phyloP scores from a whole-genome alignment of 495 filamentous ascomycete genomes.

The Ramalina intermedia region DNA sequence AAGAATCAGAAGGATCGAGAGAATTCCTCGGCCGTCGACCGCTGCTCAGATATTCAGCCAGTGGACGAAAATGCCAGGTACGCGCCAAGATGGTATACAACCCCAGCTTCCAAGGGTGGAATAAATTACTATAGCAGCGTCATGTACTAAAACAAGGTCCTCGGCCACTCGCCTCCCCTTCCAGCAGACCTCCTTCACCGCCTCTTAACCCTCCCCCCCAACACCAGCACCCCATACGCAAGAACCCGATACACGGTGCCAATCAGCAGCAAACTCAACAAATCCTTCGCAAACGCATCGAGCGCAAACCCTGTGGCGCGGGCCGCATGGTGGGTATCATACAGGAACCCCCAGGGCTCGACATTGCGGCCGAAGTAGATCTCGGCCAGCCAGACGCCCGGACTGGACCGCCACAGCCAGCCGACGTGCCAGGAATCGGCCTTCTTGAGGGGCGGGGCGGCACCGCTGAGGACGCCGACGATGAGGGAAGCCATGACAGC shows the following conservation, averaged over 20 bases:
- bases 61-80: too few species aligned
- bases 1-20: too few species aligned
- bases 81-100: too few species aligned
- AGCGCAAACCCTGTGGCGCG: conserved; percentile 25
- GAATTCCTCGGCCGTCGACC: too few species aligned
- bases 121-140: too few species aligned
- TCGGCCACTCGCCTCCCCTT: neutral
- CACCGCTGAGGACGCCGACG: conserved; percentile 34
- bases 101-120: too few species aligned
- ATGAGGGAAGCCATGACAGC: conserved; percentile 34
- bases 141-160: too few species aligned
- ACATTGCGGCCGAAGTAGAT: conserved; percentile 36
- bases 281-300: conserved; percentile 23
- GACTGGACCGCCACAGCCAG: conserved; percentile 39
- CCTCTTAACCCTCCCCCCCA: neutral
- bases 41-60: too few species aligned
- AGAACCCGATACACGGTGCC: conserved; percentile 27
- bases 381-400: conserved; percentile 43
- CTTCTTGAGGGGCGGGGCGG: conserved; percentile 31
- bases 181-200: neutral
- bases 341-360: conserved; percentile 27
- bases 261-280: conserved; percentile 23
- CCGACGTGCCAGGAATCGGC: conserved; percentile 37
- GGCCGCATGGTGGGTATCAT: conserved; percentile 11
- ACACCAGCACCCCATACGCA: conserved; percentile 25